phyloP scores from a whole-genome alignment of 2,329 filamentous ascomycete genomes.

The Xenoacremonium recifei region DNA sequence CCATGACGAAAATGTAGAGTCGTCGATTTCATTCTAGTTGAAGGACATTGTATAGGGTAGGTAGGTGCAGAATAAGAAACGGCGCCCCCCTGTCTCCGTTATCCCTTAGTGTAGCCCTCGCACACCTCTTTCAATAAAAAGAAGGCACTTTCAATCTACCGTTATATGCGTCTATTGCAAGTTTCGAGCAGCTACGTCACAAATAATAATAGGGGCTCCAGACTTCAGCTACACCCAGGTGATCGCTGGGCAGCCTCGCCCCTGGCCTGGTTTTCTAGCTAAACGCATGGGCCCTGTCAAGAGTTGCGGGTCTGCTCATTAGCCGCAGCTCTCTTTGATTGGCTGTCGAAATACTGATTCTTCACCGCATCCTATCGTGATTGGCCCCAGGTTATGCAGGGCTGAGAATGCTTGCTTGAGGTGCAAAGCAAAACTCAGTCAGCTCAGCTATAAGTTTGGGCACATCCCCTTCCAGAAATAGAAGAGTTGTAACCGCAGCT shows the following conservation, averaged over 20 bases:
- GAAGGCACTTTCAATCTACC: too few species aligned
- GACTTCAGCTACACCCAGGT: background rate
- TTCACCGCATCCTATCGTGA: background rate
- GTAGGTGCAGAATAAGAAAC: too few species aligned
- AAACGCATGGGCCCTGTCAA: too few species aligned
- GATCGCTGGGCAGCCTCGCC: background rate
- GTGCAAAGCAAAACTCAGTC: background rate
- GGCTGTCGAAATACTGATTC: background rate
- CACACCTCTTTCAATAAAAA: too few species aligned
- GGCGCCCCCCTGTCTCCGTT: too few species aligned
- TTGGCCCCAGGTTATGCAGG: background rate
- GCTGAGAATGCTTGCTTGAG: background rate
- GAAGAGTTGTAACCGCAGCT: background rate
- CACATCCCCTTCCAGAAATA: background rate
- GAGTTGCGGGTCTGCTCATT: background rate
- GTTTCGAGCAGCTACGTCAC: background rate
- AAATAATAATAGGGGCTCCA: background rate
- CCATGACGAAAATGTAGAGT: too few species aligned
- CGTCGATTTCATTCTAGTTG: too few species aligned
- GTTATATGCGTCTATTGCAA: background rate
- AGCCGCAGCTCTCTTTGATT: background rate
- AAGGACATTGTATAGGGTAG: too few species aligned
- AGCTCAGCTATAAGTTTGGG: background rate
- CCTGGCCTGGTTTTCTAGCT: background rate
- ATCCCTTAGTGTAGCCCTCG: too few species aligned